Evolutionary conservation across 2,329 filamentous ascomycete genomes (phyloP), one percentile per base, ranked within the genome.

Genomic region (Seiridium unicorne): DNA sequence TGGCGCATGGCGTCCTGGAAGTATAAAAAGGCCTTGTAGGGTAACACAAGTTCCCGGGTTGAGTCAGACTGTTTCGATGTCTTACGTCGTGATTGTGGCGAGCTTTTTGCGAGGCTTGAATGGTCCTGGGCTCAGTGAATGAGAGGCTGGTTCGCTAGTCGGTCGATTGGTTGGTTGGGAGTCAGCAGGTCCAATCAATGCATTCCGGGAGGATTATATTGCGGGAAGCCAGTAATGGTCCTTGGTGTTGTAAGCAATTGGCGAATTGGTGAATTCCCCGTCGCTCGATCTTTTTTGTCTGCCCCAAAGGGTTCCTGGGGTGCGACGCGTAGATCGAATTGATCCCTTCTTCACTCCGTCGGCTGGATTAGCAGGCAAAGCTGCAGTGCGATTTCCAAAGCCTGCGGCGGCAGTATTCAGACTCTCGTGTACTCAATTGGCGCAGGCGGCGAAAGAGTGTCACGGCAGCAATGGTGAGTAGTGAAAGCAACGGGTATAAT

Each of bases 191-290:
- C 55, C 44, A 58, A 58, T 58, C 49, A 51, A 42, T 34, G 13
- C 42, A 11, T 47, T 58, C 56, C 38, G 56, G 40, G n/a, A 32
- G 26, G 47, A 18, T 26, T 44, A 9, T 13, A 11, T 49, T 40
- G 32, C 6, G 5, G 47, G 18, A 40, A 57, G 32, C 55, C 34
- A 49, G 42, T 31, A 36, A 26, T 48, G 46, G 47, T n/a, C 32
- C 44, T 44, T 51, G 38, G n/a, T n/a, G 35, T 31, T 26, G 44
- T 26, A 18, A 51, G 55, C 34, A 58, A 58, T 58, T 58, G 55
- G 36, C 55, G 46, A 58, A 58, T 51, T 13, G 18, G 40, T 34
- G 35, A 32, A n/a, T 11, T 42, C 36, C 35, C 55, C 31, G 34
- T 38, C 35, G 55, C 40, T 51, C 18, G 18, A 13, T 26, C 18